Evolutionary conservation across 192 early-diverging fungal species (phyloP), one percentile per base, ranked within the genome.

Genomic region (Podochytrium sp.): DNA sequence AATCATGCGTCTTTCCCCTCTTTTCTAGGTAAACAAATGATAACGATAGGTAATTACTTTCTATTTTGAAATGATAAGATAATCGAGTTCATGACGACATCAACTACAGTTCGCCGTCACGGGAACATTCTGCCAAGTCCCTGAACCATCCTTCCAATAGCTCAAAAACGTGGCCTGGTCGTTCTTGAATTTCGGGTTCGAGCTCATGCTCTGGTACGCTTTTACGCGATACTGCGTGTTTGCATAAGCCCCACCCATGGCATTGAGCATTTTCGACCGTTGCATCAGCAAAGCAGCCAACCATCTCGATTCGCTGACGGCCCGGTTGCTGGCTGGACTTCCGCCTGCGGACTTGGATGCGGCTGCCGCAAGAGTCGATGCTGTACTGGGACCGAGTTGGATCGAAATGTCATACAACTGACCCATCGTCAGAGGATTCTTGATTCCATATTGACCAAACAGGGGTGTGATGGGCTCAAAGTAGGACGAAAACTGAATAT

Each of bases 231-330:
- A 60, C 32, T 10, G n/a, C 2, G 75, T 76, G 1, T 42, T 58
- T n/a, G 43, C 37, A 52, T 70, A 76, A 14, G 75, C 66, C 18
- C 75, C 75, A 20, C 75, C 75, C 37, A 39, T 18, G 41, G n/a
- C n/a, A 18, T 43, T 23, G n/a, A 23, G 47, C 5, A 37, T 12
- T 14, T 66, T 42, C 32, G 16, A 47, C 16, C 60, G 12, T 14
- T 60, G 40, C 4, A 3, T 30, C 6, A 74, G 33, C 30, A 49
- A 74, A 5, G 12, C 43, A 5, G 3, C 16, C 25, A 64, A 27
- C 61, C 61, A 43, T 47, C 43, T 10, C 61, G 12, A 42, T 32
- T 55, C 50, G 38, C 23, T n/a, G 34, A 30, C 72, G 71, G 58
- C 71, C 7, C 51, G 4, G 0, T 49, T 20, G 68, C n/a, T 38